These are phyloP conservation scores for Grifola frondosa DNA, from an alignment of 1,284 basidiomycete genomes.

Conservation along the genomic window DNA sequence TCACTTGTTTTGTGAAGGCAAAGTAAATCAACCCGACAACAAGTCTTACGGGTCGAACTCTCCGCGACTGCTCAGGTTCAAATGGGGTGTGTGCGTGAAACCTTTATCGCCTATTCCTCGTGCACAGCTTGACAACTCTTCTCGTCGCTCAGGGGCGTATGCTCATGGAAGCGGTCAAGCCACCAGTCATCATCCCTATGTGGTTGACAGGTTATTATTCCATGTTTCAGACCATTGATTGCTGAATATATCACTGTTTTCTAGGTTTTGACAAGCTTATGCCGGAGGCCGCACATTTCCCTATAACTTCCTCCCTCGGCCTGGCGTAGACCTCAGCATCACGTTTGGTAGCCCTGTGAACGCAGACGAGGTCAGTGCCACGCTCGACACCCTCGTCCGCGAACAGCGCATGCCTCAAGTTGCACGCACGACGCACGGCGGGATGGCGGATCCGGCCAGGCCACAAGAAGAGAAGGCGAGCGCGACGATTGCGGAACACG, in stretches of 20 bases:
- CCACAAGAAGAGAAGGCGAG: constrained; percentile 13
- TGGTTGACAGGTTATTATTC: constrained; percentile 75
- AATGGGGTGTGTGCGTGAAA: constrained; percentile 89
- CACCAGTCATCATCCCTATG: constrained; percentile 89
- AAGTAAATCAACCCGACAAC: constrained; percentile 71
- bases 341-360: constrained; percentile 71
- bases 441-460: constrained; percentile 5
- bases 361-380: constrained; percentile 38
- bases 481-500: constrained; percentile 7
- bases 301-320: constrained; percentile 67
- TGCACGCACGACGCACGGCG: constrained; percentile 10
- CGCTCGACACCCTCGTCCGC: constrained; percentile 24
- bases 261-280: constrained; percentile 86
- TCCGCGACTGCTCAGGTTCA: constrained; percentile 75
- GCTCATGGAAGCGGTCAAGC: constrained; percentile 71
- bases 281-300: constrained; percentile 80
- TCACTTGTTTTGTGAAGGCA: constrained; percentile 94
- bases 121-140: not conserved
- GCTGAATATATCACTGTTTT: not conserved
- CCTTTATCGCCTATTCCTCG: constrained; percentile 1
- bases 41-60: constrained; percentile 39
- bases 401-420: constrained; percentile 10
- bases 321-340: constrained; percentile 62
- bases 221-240: not conserved
- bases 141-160: constrained; percentile 66